These are phyloP conservation scores for Comarum palustre DNA, from an alignment of 306 rosid species.

Conservation along the genomic window DNA sequence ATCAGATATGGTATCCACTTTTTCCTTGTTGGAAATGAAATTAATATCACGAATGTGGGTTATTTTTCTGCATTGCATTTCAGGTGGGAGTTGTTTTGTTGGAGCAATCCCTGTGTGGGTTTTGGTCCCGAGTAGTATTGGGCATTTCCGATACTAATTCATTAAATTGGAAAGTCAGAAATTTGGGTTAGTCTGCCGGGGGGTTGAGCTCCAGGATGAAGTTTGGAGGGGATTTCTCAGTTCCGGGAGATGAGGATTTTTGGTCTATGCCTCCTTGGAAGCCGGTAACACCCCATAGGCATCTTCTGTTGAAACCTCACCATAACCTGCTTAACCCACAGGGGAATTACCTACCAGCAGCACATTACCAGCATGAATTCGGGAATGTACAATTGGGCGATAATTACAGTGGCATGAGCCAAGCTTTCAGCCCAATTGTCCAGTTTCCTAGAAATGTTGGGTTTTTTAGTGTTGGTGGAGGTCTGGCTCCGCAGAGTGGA, in stretches of 20 bases:
- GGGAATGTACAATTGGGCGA: conserved; percentile 29
- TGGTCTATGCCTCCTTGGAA: conserved; percentile 37
- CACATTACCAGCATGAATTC: conserved; percentile 30
- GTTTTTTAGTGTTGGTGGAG: conserved; percentile 20
- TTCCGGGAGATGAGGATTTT: conserved; percentile 32
- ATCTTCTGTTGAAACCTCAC: conserved; percentile 28
- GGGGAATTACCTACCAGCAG: conserved; percentile 27
- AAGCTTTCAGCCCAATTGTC: conserved; percentile 28
- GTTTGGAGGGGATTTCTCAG: conserved; percentile 31
- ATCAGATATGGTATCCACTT: conserved; percentile 7
- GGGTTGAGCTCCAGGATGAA: conserved; percentile 41
- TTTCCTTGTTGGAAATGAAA: not conserved
- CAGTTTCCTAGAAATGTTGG: conserved; percentile 27
- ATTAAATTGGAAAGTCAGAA: not conserved
- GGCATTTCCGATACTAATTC: not conserved
- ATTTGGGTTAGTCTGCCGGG: conserved; percentile 20
- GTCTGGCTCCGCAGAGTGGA: conserved; percentile 18
- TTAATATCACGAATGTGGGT: conserved; percentile 4
- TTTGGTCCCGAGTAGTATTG: conserved; percentile 5
- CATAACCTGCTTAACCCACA: conserved; percentile 22
- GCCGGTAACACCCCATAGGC: conserved; percentile 54
- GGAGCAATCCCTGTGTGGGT: not conserved
- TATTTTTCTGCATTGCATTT: not conserved
- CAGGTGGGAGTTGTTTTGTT: conserved; percentile 9
- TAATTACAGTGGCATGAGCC: conserved; percentile 29